Percentiles rank a stretch among this genome's conserved stretches.
Evolutionary conservation across 495 filamentous ascomycete species (phyloP).

Genomic region (Choiromyces venosus): DNA sequence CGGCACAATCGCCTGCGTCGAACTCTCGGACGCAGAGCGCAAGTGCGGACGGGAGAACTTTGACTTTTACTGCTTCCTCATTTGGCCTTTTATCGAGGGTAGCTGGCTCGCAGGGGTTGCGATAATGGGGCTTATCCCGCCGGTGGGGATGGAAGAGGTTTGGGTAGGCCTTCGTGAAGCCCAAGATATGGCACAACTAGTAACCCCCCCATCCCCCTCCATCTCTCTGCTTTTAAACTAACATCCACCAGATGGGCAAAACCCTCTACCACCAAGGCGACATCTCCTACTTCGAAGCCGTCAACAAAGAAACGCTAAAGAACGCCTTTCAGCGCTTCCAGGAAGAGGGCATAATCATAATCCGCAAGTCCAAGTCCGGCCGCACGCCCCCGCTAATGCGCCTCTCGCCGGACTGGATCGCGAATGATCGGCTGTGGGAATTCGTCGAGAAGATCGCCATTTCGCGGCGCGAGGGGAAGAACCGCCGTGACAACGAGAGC

Average conservation of each 20-base stretch:
- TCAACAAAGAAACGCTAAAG: conserved; percentile 94
- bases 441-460: conserved; percentile 83
- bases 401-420: conserved; percentile 73
- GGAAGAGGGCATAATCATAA: conserved; percentile 79
- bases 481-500: conserved; percentile 82
- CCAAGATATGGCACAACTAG: conserved; percentile 76
- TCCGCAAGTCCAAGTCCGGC: conserved; percentile 55
- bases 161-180: conserved; percentile 75
- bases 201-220: conserved; percentile 44
- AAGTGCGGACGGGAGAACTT: conserved; percentile 80
- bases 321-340: conserved; percentile 84
- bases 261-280: conserved; percentile 97
- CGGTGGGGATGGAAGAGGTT: conserved; percentile 54
- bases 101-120: conserved; percentile 85
- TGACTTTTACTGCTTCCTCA: conserved; percentile 96
- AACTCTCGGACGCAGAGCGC: conserved; percentile 70
- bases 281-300: conserved; percentile 91
- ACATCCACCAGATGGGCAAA: conserved; percentile 68
- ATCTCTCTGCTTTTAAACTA: conserved; percentile 18
- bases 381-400: conserved; percentile 55
- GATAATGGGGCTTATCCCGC: conserved; percentile 77
- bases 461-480: conserved; percentile 85
- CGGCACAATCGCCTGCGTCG: conserved; percentile 57
- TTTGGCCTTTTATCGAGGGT: conserved; percentile 96
- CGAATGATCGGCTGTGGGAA: conserved; percentile 73